Evolutionary conservation across 176 grass and related monocot species (phyloP), one percentile per base, ranked within the genome.

Genomic region (Musa schizocarpa): DNA sequence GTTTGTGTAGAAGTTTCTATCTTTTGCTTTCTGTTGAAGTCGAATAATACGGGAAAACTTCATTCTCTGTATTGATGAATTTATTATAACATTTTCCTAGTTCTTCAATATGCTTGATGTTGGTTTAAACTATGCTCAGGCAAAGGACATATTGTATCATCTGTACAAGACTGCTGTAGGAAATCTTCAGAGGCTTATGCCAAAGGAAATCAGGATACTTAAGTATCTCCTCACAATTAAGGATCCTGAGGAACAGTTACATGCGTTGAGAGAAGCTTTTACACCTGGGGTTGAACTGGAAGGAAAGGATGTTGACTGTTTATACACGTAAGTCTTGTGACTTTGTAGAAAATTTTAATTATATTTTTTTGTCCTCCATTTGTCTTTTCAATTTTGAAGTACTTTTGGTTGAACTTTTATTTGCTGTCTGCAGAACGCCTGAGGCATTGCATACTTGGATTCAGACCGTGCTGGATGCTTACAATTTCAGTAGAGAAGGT

Each of bases 141-240:
- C 61, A 73, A 90, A 85, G 58, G 90, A 97, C 55, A 78, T 93
- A 81, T 66, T 97, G 83, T 90, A 86, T 86, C 81, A 92, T 90
- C 59, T 88, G 68, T 96, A 96, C 62, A 88, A 85, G 87, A 81
- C 85, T 85, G 87, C 85, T 22, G 79, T 92, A 48, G 85, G 68
- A 52, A 96, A 92, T 80, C 90, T 96, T 63, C 82, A 96, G 65
- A 84, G 86, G 63, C 86, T 92, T 20, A 84, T 96, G 86, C 93
- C 93, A 11, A 97, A 87, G 61, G 93, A 97, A 71, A 86, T 97
- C 63, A 97, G 87, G 76, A 90, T 97, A 83, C 62, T 97, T 1
- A 92, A 90, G 71, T 87, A 90, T 89, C 81, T 93, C 83, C 84
- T 97, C 54, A 78, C 81, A 73, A 81, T 97, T 54, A 72, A 90